Evolutionary conservation across 441 rosid species (phyloP).

Genomic region (Euphorbia celastroides): DNA sequence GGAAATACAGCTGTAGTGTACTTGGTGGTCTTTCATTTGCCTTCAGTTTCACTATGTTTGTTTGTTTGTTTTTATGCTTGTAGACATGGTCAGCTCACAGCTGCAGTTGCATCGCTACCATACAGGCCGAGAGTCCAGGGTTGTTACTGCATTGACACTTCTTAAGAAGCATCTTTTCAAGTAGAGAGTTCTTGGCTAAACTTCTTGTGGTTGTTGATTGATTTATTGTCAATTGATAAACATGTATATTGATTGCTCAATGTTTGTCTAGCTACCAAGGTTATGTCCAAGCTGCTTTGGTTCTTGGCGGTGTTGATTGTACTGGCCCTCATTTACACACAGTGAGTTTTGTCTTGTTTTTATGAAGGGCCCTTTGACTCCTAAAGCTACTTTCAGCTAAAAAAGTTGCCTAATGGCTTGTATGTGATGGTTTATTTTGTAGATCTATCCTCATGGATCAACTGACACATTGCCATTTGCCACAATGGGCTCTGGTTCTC

Average conservation of each 20-base stretch:
- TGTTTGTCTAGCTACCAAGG: constrained; percentile 76
- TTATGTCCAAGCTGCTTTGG: constrained; percentile 81
- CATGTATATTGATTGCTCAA: constrained; percentile 18
- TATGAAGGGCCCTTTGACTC: background rate
- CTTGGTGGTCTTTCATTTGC: background rate
- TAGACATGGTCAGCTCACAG: constrained; percentile 99
- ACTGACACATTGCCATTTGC: constrained; percentile 93
- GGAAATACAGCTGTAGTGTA: background rate
- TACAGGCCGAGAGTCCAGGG: constrained; percentile 89
- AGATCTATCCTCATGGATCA: constrained; percentile 98
- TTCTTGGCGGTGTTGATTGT: constrained; percentile 96
- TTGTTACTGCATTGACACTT: constrained; percentile 84
- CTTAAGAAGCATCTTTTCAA: constrained; percentile 90
- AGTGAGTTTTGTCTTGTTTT: constrained; percentile 33
- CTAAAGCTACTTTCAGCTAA: background rate
- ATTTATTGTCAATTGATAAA: background rate
- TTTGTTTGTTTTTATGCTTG: constrained; percentile 5
- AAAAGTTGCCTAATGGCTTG: constrained; percentile 12
- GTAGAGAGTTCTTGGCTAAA: constrained; percentile 30
- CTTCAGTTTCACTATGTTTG: background rate
- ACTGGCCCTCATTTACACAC: constrained; percentile 95
- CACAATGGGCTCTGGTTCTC: constrained; percentile 99
- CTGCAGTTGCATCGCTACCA: constrained; percentile 85
- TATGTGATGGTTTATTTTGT: constrained; percentile 21
- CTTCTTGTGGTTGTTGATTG: background rate